phyloP scores from a whole-genome alignment of 2,329 filamentous ascomycete genomes.

The Leptoxyphium fumago region DNA sequence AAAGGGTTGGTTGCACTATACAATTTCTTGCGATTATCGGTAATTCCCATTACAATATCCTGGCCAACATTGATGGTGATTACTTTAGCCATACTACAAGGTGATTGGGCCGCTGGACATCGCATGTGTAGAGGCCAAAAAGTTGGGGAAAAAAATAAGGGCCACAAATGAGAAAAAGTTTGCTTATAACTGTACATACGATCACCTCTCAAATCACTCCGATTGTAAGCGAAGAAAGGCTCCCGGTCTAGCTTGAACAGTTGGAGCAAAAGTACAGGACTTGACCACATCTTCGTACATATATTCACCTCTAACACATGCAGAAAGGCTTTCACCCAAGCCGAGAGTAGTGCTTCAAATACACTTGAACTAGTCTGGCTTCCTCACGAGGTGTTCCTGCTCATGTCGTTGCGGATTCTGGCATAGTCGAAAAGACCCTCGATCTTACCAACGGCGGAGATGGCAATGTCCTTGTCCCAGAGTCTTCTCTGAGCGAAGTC shows the following conservation, averaged over 20 bases:
- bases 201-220: neutral
- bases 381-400: conserved; percentile 32
- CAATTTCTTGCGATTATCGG: no score
- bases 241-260: neutral
- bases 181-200: neutral
- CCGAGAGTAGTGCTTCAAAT: no score
- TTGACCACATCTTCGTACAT: neutral
- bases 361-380: no score
- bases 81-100: no score
- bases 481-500: conserved; percentile 86
- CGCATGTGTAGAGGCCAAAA: no score
- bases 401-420: conserved; percentile 71
- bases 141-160: neutral
- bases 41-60: no score
- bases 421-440: conserved; percentile 71
- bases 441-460: conserved; percentile 84
- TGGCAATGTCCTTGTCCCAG: conserved; percentile 93
- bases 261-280: neutral
- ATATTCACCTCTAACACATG: neutral
- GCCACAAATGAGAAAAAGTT: neutral
- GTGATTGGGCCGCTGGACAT: no score
- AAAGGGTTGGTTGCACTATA: no score
- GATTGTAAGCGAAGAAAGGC: neutral
- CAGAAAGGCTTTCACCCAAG: neutral
- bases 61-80: no score